A percentile compares a stretch with the other conserved stretches of the same genome.
Evolutionary conservation across 108 stramenopile species (phyloP).

Genomic region (Conticribra weissflogii): DNA sequence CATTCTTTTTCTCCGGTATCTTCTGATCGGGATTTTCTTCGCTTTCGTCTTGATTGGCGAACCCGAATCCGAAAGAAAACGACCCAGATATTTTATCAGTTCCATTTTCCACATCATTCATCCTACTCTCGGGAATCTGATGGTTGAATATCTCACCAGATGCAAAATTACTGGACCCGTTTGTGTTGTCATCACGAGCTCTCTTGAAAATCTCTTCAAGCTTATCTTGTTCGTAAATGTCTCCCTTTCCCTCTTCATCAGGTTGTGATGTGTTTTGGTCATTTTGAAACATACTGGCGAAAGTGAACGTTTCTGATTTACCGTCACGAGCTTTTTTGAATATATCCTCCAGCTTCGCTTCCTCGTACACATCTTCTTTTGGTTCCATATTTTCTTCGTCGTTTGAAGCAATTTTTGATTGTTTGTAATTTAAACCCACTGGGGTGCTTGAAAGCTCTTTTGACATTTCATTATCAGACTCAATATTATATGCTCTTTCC

Average conservation of each 20-base stretch:
- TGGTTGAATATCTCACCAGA: conserved; percentile 25
- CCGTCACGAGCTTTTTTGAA: neutral
- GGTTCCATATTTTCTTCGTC: conserved; percentile 7
- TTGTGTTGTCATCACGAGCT: conserved; percentile 49
- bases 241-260: conserved; percentile 1
- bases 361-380: conserved; percentile 19
- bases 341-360: conserved; percentile 13
- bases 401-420: neutral
- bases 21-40: neutral
- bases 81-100: neutral
- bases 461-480: too few species aligned
- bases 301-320: neutral
- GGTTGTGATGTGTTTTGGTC: neutral
- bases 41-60: conserved; percentile 8
- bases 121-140: conserved; percentile 1
- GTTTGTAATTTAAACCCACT: neutral
- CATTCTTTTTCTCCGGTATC: neutral
- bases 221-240: conserved; percentile 72
- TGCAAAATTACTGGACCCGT: conserved; percentile 42
- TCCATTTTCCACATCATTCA: neutral
- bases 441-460: neutral
- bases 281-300: conserved; percentile 6
- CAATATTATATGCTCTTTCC: too few species aligned
- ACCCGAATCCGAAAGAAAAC: conserved; percentile 58
- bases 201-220: conserved; percentile 78